Percentiles rank a stretch among this genome's conserved stretches.
phyloP scores from a whole-genome alignment of 1,284 basidiomycete species.

The Abortiporus biennis region DNA sequence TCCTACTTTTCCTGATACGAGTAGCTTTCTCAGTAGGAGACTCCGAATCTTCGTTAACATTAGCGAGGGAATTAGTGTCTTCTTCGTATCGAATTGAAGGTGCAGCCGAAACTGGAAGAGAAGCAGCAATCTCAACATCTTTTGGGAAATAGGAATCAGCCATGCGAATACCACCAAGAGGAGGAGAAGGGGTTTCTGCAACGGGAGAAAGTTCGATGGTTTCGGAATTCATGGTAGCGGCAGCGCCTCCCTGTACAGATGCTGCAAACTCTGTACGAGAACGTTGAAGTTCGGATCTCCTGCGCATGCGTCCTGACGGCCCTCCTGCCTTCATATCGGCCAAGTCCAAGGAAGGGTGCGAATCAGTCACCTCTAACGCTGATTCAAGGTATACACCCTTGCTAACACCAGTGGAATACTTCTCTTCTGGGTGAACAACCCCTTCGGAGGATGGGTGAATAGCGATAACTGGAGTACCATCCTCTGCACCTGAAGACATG shows the following conservation, averaged over 20 bases:
- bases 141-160: not conserved
- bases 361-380: constrained; percentile 12
- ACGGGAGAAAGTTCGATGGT: constrained; percentile 14
- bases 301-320: constrained; percentile 2
- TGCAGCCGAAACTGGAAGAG: constrained; percentile 16
- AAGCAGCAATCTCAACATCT: constrained; percentile 18
- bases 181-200: no score
- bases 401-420: not conserved
- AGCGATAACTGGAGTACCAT: no score
- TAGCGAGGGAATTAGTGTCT: constrained; percentile 16
- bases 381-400: constrained; percentile 3
- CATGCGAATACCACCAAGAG: not conserved
- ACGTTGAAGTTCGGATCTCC: constrained; percentile 1
- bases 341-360: not conserved
- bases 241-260: no score
- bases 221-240: constrained; percentile 13
- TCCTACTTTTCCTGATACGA: constrained; percentile 13
- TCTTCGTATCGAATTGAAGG: constrained; percentile 15
- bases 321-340: no score
- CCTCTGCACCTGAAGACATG: not conserved
- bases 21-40: constrained; percentile 15
- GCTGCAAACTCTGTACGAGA: not conserved
- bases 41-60: no score
- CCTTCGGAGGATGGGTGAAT: no score
- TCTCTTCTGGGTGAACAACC: no score